phyloP scores from a whole-genome alignment of 2,329 filamentous ascomycete genomes.

The Amesomyces nigricolor region DNA sequence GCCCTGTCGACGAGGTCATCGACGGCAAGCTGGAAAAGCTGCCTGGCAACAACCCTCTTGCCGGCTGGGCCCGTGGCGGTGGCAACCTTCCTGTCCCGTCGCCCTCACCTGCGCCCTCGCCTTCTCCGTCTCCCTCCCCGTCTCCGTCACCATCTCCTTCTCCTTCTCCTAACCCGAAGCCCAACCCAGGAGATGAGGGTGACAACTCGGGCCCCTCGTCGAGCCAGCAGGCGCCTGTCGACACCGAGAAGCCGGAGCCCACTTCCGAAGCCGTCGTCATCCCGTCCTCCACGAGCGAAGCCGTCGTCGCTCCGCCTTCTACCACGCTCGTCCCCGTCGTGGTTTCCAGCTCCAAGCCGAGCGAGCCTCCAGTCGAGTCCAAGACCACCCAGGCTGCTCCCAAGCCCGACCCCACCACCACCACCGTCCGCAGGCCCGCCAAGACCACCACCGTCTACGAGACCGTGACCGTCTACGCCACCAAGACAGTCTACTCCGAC shows the following conservation, averaged over 20 bases:
- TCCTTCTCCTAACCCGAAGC: background rate
- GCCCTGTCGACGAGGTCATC: conserved; percentile 43
- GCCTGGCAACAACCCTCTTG: conserved; percentile 52
- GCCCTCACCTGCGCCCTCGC: background rate
- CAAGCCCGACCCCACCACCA: background rate
- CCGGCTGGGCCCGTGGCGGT: conserved; percentile 40
- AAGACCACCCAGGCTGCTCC: background rate
- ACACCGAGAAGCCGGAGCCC: background rate
- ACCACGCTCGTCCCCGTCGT: conserved; percentile 17
- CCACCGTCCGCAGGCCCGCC: background rate
- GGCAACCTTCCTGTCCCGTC: conserved; percentile 10
- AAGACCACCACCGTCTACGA: conserved; percentile 27
- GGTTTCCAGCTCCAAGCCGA: background rate
- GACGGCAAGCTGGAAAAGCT: conserved; percentile 42
- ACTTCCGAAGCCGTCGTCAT: background rate
- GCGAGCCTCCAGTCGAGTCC: conserved; percentile 5
- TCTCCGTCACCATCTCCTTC: background rate
- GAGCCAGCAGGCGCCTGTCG: background rate
- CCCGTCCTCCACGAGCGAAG: conserved; percentile 1
- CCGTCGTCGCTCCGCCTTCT: background rate
- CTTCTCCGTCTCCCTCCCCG: background rate
- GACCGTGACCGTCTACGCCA: conserved; percentile 42
- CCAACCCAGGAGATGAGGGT: conserved; percentile 4
- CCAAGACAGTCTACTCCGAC: conserved; percentile 33
- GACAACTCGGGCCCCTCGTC: conserved; percentile 9